Percentiles rank a stretch among this genome's conserved stretches.
Conservation (phyloP, 257 asterid species). For the Striga asiatica region DNA sequence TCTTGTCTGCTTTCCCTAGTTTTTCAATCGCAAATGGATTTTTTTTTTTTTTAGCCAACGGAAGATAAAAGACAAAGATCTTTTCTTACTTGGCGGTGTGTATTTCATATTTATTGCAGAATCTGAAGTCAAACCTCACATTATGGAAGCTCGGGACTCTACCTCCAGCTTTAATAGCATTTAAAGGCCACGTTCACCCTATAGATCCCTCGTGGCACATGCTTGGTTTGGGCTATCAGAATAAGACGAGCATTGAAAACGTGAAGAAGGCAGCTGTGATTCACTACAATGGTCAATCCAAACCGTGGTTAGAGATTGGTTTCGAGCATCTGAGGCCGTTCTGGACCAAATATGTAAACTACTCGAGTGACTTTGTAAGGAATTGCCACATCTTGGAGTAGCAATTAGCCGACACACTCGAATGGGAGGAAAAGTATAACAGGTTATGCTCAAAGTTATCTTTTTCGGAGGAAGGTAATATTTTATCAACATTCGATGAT, state of each 20-base stretch:
- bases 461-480: constrained; percentile 27
- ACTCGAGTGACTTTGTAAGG: constrained; percentile 78
- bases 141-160: constrained; percentile 97
- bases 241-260: constrained; percentile 53
- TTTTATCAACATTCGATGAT: constrained; percentile 22
- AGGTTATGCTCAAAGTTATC: constrained; percentile 14
- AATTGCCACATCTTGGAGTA: constrained; percentile 94
- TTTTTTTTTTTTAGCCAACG: not conserved
- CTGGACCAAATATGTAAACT: constrained; percentile 90
- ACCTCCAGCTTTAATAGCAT: constrained; percentile 98
- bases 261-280: constrained; percentile 88
- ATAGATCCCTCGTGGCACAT: constrained; percentile 96
- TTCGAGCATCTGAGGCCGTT: constrained; percentile 97
- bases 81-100: constrained; percentile 2
- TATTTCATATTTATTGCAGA: constrained; percentile 49
- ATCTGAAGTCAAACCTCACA: constrained; percentile 84
- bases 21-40: not conserved
- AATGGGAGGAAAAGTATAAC: constrained; percentile 15
- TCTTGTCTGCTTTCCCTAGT: no score
- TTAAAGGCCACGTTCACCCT: constrained; percentile 78
- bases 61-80: no score
- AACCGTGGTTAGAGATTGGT: constrained; percentile 97
- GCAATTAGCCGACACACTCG: constrained; percentile 13
- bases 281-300: constrained; percentile 95
- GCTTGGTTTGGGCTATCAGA: constrained; percentile 99